These are phyloP conservation scores for Ceratobasidium sp. DNA, from an alignment of 1,284 basidiomycete genomes.

Conservation along the genomic window DNA sequence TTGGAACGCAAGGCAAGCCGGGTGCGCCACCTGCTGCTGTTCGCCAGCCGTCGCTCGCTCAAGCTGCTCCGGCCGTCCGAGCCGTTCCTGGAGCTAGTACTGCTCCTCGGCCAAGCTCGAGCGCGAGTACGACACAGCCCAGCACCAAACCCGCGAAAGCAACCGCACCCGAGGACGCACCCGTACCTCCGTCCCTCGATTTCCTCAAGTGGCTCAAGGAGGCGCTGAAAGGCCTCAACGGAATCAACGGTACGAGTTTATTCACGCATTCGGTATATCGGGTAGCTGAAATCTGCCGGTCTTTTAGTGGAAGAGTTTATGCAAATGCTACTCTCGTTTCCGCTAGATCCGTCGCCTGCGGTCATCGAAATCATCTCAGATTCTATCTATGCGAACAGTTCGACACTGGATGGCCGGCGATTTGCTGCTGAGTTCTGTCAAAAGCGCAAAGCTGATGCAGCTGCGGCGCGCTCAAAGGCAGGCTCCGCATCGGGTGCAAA, in stretches of 20 bases:
- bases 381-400: constrained; percentile 91
- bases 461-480: constrained; percentile 45
- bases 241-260: constrained; percentile 75
- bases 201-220: constrained; percentile 94
- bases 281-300: constrained; percentile 19
- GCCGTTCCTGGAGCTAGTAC: constrained; percentile 48
- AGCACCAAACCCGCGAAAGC: constrained; percentile 53
- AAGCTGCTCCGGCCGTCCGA: constrained; percentile 47
- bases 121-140: constrained; percentile 54
- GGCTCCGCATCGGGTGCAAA: constrained; percentile 44
- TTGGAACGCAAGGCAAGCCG: constrained; percentile 79
- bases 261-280: constrained; percentile 16
- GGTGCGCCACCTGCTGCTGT: constrained; percentile 51
- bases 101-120: constrained; percentile 49
- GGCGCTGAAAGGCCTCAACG: constrained; percentile 83
- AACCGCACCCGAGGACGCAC: constrained; percentile 67
- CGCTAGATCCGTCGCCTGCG: constrained; percentile 83
- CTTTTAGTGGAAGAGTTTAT: constrained; percentile 88
- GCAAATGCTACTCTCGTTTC: constrained; percentile 90
- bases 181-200: constrained; percentile 78
- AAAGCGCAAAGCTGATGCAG: constrained; percentile 83
- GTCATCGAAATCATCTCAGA: constrained; percentile 92
- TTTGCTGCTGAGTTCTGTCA: constrained; percentile 92
- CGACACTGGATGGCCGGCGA: constrained; percentile 92
- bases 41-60: constrained; percentile 45